Conservation (phyloP, 805 yeast genomes). For the Candida arabinofermentans region DNA sequence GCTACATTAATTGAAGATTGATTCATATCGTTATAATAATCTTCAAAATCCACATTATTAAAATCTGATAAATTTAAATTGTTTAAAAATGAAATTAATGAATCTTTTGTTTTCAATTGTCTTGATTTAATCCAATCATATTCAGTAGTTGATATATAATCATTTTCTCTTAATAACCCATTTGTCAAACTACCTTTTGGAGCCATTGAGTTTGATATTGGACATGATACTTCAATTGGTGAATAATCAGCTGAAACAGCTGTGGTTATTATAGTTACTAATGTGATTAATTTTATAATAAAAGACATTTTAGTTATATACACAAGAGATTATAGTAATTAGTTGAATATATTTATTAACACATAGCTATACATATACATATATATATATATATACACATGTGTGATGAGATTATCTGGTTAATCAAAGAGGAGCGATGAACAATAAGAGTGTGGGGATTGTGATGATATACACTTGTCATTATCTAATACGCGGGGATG, state of each 20-base stretch:
- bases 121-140: slow-evolving; percentile 47
- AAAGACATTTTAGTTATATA: too few relatives aligned
- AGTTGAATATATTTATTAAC: too few relatives aligned
- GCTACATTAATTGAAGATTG: slow-evolving; percentile 44
- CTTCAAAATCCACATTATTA: slow-evolving; percentile 38
- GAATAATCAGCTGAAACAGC: slow-evolving; percentile 33
- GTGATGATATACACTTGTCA: too few relatives aligned
- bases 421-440: neutral
- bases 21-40: slow-evolving; percentile 30
- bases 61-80: slow-evolving; percentile 42
- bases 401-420: neutral
- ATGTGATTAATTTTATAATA: too few relatives aligned
- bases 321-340: too few relatives aligned
- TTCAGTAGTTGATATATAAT: slow-evolving; percentile 44
- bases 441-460: too few relatives aligned
- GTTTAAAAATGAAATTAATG: slow-evolving; percentile 41
- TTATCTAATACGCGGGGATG: too few relatives aligned
- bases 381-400: neutral
- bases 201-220: slow-evolving; percentile 23
- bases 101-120: slow-evolving; percentile 38
- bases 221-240: slow-evolving; percentile 51
- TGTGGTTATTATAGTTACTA: neutral
- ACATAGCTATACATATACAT: too few relatives aligned
- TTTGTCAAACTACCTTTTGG: slow-evolving; percentile 8
- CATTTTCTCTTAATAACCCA: slow-evolving; percentile 39